These are phyloP conservation scores for Tolypocladium amazonense DNA, from an alignment of 2,329 filamentous ascomycete genomes.

Conservation along the genomic window DNA sequence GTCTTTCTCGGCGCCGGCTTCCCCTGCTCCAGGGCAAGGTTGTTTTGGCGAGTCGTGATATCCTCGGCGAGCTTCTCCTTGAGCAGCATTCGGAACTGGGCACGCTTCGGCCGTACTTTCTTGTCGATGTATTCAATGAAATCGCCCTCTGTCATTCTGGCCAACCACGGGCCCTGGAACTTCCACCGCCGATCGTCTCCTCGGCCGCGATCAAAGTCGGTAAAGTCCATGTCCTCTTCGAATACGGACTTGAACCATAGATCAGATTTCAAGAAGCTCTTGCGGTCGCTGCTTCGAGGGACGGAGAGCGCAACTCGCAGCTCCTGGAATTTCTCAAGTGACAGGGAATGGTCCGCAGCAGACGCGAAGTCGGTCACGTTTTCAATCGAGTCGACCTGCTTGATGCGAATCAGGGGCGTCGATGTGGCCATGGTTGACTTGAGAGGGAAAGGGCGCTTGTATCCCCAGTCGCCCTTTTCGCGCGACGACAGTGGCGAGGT, in stretches of 20 bases:
- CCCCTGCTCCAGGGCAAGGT: slow-evolving; percentile 27
- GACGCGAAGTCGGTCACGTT: slow-evolving; percentile 83
- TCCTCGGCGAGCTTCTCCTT: slow-evolving; percentile 36
- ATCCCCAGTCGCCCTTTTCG: slow-evolving; percentile 76
- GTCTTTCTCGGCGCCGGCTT: slow-evolving; percentile 16
- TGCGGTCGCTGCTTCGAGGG: slow-evolving; percentile 20
- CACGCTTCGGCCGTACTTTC: slow-evolving; percentile 40
- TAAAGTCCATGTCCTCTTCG: slow-evolving; percentile 46
- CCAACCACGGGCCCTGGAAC: slow-evolving; percentile 56
- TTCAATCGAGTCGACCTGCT: slow-evolving; percentile 72
- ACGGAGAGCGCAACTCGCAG: slow-evolving; percentile 61
- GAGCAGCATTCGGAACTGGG: slow-evolving; percentile 45
- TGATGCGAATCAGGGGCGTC: slow-evolving; percentile 66
- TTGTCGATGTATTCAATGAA: slow-evolving; percentile 46
- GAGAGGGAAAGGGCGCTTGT: slow-evolving; percentile 75
- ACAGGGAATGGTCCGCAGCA: slow-evolving; percentile 70
- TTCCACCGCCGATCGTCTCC: slow-evolving; percentile 48
- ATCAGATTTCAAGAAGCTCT: slow-evolving; percentile 6
- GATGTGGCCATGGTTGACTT: slow-evolving; percentile 62
- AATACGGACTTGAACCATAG: slow-evolving; percentile 42
- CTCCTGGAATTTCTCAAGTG: slow-evolving; percentile 78
- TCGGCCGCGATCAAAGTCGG: slow-evolving; percentile 25
- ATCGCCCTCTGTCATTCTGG: slow-evolving; percentile 48
- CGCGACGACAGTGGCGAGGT: slow-evolving; percentile 65
- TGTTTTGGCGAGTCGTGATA: slow-evolving; percentile 26